Conservation (phyloP, 1,284 basidiomycete species). For the Malassezia psittaci region DNA sequence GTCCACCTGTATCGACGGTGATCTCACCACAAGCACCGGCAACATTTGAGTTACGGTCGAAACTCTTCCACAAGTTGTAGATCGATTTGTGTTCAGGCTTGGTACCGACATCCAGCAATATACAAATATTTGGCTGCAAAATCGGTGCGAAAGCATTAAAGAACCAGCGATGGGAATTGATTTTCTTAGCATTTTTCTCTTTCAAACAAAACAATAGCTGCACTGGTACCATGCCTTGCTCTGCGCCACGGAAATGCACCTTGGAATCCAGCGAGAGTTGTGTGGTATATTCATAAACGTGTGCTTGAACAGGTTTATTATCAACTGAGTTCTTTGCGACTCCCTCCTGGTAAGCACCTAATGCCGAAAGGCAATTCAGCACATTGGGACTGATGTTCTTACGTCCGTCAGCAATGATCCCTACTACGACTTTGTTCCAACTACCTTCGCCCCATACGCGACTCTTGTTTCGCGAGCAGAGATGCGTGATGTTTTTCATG, state of each 20-base stretch:
- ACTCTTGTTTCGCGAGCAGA: slow-evolving; percentile 68
- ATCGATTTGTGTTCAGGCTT: slow-evolving; percentile 87
- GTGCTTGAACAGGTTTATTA: slow-evolving; percentile 71
- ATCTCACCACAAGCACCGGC: slow-evolving; percentile 96
- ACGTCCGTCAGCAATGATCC: slow-evolving; percentile 84
- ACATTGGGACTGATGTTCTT: slow-evolving; percentile 85
- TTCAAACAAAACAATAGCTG: slow-evolving; percentile 91
- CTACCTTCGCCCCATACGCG: slow-evolving; percentile 79
- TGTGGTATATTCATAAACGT: slow-evolving; percentile 65
- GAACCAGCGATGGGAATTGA: slow-evolving; percentile 43
- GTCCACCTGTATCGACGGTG: slow-evolving; percentile 64
- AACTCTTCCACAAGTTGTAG: slow-evolving; percentile 93
- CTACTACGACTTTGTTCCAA: slow-evolving; percentile 41
- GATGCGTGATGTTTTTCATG: slow-evolving; percentile 51
- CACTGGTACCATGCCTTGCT: slow-evolving; percentile 65
- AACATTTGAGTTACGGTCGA: slow-evolving; percentile 88
- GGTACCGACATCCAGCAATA: slow-evolving; percentile 88
- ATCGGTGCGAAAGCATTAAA: slow-evolving; percentile 48
- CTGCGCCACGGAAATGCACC: slow-evolving; percentile 70
- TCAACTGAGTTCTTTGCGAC: slow-evolving; percentile 85
- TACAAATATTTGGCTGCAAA: slow-evolving; percentile 68
- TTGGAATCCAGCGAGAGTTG: slow-evolving; percentile 69
- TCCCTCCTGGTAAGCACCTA: slow-evolving; percentile 81
- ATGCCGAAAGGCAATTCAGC: slow-evolving; percentile 69
- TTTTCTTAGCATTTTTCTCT: slow-evolving; percentile 59